Conservation (phyloP, 2,329 filamentous ascomycete species). For the Aspergillus cejpii region DNA sequence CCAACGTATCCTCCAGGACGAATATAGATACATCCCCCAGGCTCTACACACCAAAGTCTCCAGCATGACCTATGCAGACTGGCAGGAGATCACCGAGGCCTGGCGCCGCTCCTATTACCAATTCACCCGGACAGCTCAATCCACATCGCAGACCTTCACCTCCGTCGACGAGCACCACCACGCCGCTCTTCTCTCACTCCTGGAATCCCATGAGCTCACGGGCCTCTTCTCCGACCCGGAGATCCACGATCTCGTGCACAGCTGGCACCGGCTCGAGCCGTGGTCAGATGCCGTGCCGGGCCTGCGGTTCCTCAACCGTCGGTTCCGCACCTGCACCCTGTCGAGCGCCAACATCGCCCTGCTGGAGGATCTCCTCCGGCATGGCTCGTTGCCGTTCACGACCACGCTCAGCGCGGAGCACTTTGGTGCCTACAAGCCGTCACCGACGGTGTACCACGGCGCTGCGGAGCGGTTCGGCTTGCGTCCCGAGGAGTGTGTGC, state of each 20-base stretch:
- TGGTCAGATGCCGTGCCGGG: constrained; percentile 59
- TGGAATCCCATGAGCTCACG: constrained; percentile 50
- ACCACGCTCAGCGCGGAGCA: constrained; percentile 60
- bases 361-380: constrained; percentile 57
- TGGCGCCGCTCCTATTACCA: constrained; percentile 60
- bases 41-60: constrained; percentile 45
- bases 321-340: constrained; percentile 58
- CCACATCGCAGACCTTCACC: constrained; percentile 49
- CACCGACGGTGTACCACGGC: constrained; percentile 60
- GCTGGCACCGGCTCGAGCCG: constrained; percentile 66
- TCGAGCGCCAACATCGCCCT: constrained; percentile 67
- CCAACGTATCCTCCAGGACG: constrained; percentile 43
- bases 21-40: constrained; percentile 42
- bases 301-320: constrained; percentile 50
- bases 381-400: constrained; percentile 57
- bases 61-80: constrained; percentile 52
- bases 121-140: constrained; percentile 50
- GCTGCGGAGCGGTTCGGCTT: constrained; percentile 55
- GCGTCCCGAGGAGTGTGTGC: constrained; percentile 56
- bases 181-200: constrained; percentile 54
- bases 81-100: constrained; percentile 59
- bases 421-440: constrained; percentile 70
- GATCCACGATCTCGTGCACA: constrained; percentile 52
- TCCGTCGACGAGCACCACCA: constrained; percentile 67
- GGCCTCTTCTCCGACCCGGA: constrained; percentile 58